phyloP scores from a whole-genome alignment of 768 basidiomycete species.

The Chalciporus chontae region DNA sequence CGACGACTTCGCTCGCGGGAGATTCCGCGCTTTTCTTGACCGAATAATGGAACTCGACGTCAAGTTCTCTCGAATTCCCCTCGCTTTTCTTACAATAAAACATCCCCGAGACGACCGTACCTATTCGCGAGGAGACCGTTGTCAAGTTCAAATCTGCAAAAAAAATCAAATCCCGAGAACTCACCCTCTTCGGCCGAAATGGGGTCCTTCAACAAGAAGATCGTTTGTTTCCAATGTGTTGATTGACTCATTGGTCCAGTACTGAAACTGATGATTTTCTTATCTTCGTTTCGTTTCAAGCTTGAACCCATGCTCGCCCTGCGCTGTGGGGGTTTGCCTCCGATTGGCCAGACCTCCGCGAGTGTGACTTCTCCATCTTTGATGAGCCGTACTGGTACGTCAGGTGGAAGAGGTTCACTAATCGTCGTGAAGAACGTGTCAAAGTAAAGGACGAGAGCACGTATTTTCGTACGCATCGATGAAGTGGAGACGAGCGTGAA shows the following conservation, averaged over 20 bases:
- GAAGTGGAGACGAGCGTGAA: slow-evolving; percentile 71
- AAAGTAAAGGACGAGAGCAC: slow-evolving; percentile 87
- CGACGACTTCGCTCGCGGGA: slow-evolving; percentile 43
- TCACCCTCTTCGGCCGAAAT: slow-evolving; percentile 72
- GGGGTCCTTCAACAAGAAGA: slow-evolving; percentile 82
- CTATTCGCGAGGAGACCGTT: slow-evolving; percentile 34
- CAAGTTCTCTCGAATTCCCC: slow-evolving; percentile 80
- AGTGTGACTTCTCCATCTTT: slow-evolving; percentile 57
- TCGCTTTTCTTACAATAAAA: slow-evolving; percentile 82
- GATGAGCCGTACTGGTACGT: slow-evolving; percentile 51
- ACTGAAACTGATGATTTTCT: slow-evolving; percentile 68
- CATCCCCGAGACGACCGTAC: slow-evolving; percentile 68
- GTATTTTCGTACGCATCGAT: slow-evolving; percentile 59
- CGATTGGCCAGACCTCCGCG: slow-evolving; percentile 81
- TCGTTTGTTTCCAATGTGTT: slow-evolving; percentile 97
- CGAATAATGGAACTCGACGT: slow-evolving; percentile 83
- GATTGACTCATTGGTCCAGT: slow-evolving; percentile 84
- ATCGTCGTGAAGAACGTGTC: slow-evolving; percentile 84
- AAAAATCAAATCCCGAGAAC: slow-evolving; percentile 22
- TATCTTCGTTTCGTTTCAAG: slow-evolving; percentile 39
- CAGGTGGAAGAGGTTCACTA: slow-evolving; percentile 51
- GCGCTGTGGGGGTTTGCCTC: slow-evolving; percentile 59
- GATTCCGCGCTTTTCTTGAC: slow-evolving; percentile 40
- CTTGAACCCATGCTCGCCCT: slow-evolving; percentile 52
- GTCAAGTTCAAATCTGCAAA: not conserved